Evolutionary conservation across 768 basidiomycete genomes (phyloP).

Genomic region (Tulasnella sp.): DNA sequence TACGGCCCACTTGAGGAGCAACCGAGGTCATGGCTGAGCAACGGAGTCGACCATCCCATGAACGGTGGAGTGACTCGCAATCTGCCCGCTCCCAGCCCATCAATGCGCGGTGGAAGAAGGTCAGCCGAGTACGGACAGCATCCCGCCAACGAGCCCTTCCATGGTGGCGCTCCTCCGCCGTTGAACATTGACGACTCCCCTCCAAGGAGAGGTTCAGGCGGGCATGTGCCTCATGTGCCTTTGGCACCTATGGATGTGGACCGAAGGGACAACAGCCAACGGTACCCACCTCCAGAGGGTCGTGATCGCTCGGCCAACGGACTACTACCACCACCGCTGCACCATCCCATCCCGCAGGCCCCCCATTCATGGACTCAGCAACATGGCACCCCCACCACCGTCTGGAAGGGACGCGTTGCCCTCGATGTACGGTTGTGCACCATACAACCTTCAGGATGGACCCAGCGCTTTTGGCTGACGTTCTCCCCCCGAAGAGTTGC

Average conservation of each 20-base stretch:
- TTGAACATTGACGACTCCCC: slow-evolving; percentile 66
- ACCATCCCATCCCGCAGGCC: slow-evolving; percentile 63
- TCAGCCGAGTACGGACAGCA: slow-evolving; percentile 38
- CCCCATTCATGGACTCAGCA: slow-evolving; percentile 36
- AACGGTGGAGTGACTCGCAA: slow-evolving; percentile 51
- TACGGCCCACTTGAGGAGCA: neutral
- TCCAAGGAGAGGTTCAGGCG: slow-evolving; percentile 22
- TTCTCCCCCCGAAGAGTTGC: slow-evolving; percentile 17
- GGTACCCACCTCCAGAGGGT: slow-evolving; percentile 44
- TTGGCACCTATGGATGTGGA: slow-evolving; percentile 80
- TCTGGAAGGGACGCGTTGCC: slow-evolving; percentile 15
- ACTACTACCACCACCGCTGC: slow-evolving; percentile 60
- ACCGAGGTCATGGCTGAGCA: neutral
- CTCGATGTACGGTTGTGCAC: slow-evolving; percentile 1
- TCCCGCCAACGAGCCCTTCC: slow-evolving; percentile 63
- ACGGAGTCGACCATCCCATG: slow-evolving; percentile 37
- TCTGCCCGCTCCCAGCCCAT: slow-evolving; percentile 45
- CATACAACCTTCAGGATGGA: slow-evolving; percentile 8
- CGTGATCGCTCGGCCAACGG: slow-evolving; percentile 40
- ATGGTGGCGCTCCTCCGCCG: slow-evolving; percentile 79
- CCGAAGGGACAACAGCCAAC: slow-evolving; percentile 39
- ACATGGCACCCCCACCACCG: slow-evolving; percentile 40
- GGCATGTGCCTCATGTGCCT: slow-evolving; percentile 65
- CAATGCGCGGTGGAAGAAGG: slow-evolving; percentile 13
- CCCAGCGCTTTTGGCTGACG: slow-evolving; percentile 22